Conservation (phyloP, 208 protist species). For the Leishmania tarentolae region DNA sequence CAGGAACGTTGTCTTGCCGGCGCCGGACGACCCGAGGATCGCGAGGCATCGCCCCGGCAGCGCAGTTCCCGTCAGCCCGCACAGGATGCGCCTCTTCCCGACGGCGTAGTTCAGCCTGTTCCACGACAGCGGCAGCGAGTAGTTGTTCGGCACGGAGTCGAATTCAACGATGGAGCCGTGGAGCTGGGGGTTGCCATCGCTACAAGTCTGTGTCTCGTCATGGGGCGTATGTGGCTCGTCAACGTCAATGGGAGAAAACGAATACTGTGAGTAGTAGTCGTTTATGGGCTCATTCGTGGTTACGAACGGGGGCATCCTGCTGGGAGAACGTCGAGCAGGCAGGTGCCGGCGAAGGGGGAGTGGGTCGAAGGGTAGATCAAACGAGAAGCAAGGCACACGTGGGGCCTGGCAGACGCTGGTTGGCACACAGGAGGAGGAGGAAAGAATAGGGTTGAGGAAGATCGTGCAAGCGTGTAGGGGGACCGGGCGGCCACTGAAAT, state of each 20-base stretch:
- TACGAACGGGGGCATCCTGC: not conserved
- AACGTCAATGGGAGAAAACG: not conserved
- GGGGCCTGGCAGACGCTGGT: not conserved
- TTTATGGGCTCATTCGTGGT: not conserved
- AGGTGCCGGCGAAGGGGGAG: not conserved
- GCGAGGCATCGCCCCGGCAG: slow-evolving; percentile 76
- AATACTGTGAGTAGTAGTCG: not conserved
- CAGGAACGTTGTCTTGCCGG: slow-evolving; percentile 76
- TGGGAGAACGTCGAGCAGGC: not conserved
- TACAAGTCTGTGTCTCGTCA: not conserved
- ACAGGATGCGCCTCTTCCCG: slow-evolving; percentile 53
- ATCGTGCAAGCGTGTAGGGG: too few species aligned
- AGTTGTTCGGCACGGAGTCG: slow-evolving; percentile 34
- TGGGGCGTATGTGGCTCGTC: not conserved
- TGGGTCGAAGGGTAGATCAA: too few species aligned
- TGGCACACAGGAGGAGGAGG: not conserved
- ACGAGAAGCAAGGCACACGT: not conserved
- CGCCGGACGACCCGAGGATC: slow-evolving; percentile 82
- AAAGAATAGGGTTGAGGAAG: not conserved
- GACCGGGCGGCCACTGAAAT: too few species aligned
- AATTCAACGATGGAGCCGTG: slow-evolving; percentile 57
- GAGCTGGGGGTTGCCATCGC: slow-evolving; percentile 29
- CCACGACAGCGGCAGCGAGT: slow-evolving; percentile 75
- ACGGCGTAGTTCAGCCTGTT: slow-evolving; percentile 68
- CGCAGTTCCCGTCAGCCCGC: slow-evolving; percentile 70